These are phyloP conservation scores for Cutaneotrichosporon sp. DNA, from an alignment of 1,284 basidiomycete genomes.

Conservation along the genomic window DNA sequence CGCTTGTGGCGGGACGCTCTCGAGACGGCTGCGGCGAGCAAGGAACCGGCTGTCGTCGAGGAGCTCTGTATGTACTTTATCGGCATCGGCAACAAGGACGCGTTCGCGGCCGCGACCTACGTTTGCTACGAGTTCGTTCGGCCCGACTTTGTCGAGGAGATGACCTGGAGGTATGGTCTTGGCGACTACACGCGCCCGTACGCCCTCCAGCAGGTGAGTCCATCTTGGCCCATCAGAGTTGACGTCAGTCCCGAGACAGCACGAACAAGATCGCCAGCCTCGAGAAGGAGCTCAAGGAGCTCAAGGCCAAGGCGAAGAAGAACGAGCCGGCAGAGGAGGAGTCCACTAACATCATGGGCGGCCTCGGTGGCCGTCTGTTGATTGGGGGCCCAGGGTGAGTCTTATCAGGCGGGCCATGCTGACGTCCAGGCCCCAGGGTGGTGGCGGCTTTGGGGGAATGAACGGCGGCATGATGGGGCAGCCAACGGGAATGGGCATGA, in stretches of 20 bases:
- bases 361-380: slow-evolving; percentile 51
- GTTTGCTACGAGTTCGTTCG: slow-evolving; percentile 90
- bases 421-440: slow-evolving; percentile 8
- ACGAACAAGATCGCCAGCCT: slow-evolving; percentile 38
- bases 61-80: slow-evolving; percentile 92
- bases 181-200: slow-evolving; percentile 97
- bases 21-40: slow-evolving; percentile 83
- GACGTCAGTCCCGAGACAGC: slow-evolving; percentile 7
- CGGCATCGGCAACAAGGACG: slow-evolving; percentile 97
- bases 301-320: slow-evolving; percentile 42
- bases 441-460: slow-evolving; percentile 16
- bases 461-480: slow-evolving; percentile 23
- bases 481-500: slow-evolving; percentile 35
- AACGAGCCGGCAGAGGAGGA: slow-evolving; percentile 40
- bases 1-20: slow-evolving; percentile 93
- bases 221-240: background rate
- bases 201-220: slow-evolving; percentile 65
- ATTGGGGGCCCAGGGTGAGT: slow-evolving; percentile 41
- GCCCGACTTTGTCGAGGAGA: slow-evolving; percentile 87
- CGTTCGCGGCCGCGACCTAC: slow-evolving; percentile 86
- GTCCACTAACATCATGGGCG: slow-evolving; percentile 36
- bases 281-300: slow-evolving; percentile 52
- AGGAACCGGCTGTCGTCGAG: slow-evolving; percentile 79
- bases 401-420: background rate
- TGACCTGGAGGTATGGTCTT: slow-evolving; percentile 89